phyloP scores from a whole-genome alignment of 768 basidiomycete species.

The Russula griseocarnosa region DNA sequence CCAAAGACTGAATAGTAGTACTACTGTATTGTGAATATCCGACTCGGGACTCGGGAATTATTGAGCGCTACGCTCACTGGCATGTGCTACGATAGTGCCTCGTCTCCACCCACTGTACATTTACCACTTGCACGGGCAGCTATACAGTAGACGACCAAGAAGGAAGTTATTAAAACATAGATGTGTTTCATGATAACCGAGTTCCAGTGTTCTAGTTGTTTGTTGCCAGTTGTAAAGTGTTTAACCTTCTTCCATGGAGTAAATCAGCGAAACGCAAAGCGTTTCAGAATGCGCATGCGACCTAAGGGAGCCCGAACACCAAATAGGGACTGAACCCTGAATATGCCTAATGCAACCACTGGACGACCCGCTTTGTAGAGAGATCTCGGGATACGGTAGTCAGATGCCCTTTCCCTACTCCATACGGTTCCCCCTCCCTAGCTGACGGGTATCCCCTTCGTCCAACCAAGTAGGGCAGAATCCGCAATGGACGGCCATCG shows the following conservation, averaged over 20 bases:
- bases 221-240: not conserved
- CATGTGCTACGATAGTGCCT: too few relatives aligned
- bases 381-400: not conserved
- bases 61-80: too few relatives aligned
- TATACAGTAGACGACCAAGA: not conserved
- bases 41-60: not conserved
- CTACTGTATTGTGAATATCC: not conserved
- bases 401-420: not conserved
- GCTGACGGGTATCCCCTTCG: not conserved
- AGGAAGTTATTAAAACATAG: not conserved
- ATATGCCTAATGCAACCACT: not conserved
- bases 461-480: not conserved
- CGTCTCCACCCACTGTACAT: too few relatives aligned
- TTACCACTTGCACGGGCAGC: not conserved
- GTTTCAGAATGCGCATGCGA: not conserved
- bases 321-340: not conserved
- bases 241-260: conserved; percentile 3
- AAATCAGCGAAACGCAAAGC: not conserved
- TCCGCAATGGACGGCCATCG: not conserved
- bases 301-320: not conserved
- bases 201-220: not conserved
- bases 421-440: not conserved
- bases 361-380: too few relatives aligned
- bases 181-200: not conserved
- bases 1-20: not conserved